phyloP scores from a whole-genome alignment of 345 rosid genomes.

The Cardamine resedifolia region DNA sequence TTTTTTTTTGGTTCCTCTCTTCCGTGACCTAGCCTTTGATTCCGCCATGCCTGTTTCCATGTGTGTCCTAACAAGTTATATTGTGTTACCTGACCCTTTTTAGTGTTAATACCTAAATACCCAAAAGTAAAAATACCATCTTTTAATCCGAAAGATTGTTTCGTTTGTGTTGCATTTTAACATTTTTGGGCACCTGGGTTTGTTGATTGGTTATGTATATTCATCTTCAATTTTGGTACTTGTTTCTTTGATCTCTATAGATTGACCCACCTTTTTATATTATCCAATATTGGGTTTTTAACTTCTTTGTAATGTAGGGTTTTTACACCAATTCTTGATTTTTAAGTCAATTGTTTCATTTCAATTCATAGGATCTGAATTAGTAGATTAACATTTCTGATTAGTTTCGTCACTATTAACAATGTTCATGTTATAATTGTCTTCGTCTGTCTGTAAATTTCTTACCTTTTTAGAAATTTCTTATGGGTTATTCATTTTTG shows the following conservation, averaged over 20 bases:
- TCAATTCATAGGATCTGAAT: slow-evolving; percentile 16
- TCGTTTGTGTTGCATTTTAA: slow-evolving; percentile 27
- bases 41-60: slow-evolving; percentile 44
- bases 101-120: neutral
- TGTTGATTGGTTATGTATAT: slow-evolving; percentile 32
- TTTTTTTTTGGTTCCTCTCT: slow-evolving; percentile 31
- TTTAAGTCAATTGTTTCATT: slow-evolving; percentile 20
- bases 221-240: slow-evolving; percentile 12
- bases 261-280: slow-evolving; percentile 33
- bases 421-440: neutral
- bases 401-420: neutral
- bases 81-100: slow-evolving; percentile 41
- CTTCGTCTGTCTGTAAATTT: slow-evolving; percentile 1
- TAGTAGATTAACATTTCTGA: neutral
- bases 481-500: neutral
- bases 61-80: slow-evolving; percentile 37
- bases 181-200: slow-evolving; percentile 40
- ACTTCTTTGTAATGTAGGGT: slow-evolving; percentile 26
- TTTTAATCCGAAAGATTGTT: slow-evolving; percentile 14
- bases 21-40: slow-evolving; percentile 44
- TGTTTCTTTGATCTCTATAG: neutral
- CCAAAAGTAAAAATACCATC: slow-evolving; percentile 17
- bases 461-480: slow-evolving; percentile 10
- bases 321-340: slow-evolving; percentile 24
- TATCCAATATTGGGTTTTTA: slow-evolving; percentile 13